These are phyloP conservation scores for Candida glucosophila DNA, from an alignment of 1,139 yeast species.

Conservation along the genomic window DNA sequence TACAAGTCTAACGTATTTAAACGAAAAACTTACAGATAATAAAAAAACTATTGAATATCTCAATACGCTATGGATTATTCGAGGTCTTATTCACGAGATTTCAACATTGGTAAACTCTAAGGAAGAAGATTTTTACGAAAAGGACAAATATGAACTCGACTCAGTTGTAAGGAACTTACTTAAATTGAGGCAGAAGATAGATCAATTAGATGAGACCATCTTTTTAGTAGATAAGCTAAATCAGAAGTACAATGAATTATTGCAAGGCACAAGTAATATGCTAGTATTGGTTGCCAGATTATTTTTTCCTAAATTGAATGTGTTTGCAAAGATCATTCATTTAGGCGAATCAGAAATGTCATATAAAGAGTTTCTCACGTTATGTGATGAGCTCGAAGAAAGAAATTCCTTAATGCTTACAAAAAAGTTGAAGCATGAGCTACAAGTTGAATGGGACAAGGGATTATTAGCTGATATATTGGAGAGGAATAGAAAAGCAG, in stretches of 20 bases:
- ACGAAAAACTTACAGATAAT: conserved; percentile 10
- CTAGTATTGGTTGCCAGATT: conserved; percentile 5
- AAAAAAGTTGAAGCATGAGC: conserved; percentile 7
- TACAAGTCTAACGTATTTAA: conserved; percentile 13
- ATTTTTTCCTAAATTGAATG: conserved; percentile 16
- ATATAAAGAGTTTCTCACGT: conserved; percentile 8
- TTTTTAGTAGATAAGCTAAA: conserved; percentile 4
- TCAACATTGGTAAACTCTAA: conserved; percentile 8
- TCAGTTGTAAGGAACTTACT: conserved; percentile 10
- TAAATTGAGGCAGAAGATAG: conserved; percentile 10
- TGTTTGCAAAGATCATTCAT: conserved; percentile 8
- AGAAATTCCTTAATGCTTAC: conserved; percentile 6
- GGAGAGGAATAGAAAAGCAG: conserved; percentile 8
- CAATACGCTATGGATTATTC: conserved; percentile 15
- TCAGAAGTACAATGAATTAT: conserved; percentile 6
- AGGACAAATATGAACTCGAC: conserved; percentile 12
- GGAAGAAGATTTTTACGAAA: conserved; percentile 3
- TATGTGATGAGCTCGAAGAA: conserved; percentile 7
- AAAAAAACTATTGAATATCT: conserved; percentile 11
- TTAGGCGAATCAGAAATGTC: conserved; percentile 7
- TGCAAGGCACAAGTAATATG: conserved; percentile 5
- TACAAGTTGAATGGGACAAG: conserved; percentile 13
- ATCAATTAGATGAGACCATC: conserved; percentile 14
- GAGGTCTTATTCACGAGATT: conserved; percentile 15
- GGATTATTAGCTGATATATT: conserved; percentile 7